Evolutionary conservation across 192 early-diverging fungal genomes (phyloP), one percentile per base, ranked within the genome.

Genomic region (Spinellus fusiger): DNA sequence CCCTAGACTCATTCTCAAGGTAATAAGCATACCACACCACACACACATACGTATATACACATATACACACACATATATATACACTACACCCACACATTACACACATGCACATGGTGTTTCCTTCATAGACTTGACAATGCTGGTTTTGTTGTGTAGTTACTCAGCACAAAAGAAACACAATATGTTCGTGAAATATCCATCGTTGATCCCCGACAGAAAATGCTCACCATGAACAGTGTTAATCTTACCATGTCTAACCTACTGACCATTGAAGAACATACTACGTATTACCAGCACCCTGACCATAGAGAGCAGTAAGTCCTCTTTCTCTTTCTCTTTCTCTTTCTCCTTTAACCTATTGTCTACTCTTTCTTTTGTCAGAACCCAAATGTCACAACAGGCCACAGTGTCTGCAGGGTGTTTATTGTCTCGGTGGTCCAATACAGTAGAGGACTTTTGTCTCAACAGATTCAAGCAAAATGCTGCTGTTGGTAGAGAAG

Each of bases 111-210:
- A 15, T 23, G 18, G 32, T 27, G 27, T 8, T 16, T 48, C 2
- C 13, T 9, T 49, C 28, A 4, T 33, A 0, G 22, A 32, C 51
- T 16, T 12, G n/a, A n/a, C n/a, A n/a, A n/a, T n/a, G n/a, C 73
- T 77, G 25, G n/a, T 61, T 33, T 40, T 49, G 18, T 25, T 52
- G 56, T 61, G 49, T 72, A 82, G 77, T 62, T 89, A 23, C 79
- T 87, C 55, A 87, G 89, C 44, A 88, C 85, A 49, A 74, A 71
- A 1, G 81, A 87, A 31, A 69, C 77, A 0, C 84, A 87, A 31
- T 98, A 93, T 61, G 93, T 96, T 65, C 84, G 89, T 38, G 97
- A 99, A 78, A 88, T 91, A 59, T 89, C 87, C 12, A 83, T 88
- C 28, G 81, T 95, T 27, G 93, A 99, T 67, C 93, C 92, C 5